These are phyloP conservation scores for Condylostoma magnum DNA, from an alignment of 169 alveolate species.

Conservation along the genomic window DNA sequence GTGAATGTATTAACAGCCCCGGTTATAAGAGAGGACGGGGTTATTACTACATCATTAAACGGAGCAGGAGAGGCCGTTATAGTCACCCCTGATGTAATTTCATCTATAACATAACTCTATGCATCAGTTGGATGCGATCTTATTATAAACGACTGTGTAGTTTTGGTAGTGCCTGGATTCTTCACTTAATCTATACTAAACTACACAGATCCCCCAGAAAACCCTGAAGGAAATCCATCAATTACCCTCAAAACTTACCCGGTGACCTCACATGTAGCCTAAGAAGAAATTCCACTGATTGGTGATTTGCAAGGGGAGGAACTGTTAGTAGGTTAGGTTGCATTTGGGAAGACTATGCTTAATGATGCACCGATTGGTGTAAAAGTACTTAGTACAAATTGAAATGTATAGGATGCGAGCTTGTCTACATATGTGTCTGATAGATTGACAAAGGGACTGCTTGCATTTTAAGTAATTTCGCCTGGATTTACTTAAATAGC, in stretches of 20 bases:
- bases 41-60: not conserved
- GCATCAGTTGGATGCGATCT: not conserved
- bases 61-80: constrained; percentile 15
- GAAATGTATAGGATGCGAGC: constrained; percentile 5
- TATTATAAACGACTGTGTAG: constrained; percentile 1
- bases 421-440: not conserved
- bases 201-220: not conserved
- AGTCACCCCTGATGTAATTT: not conserved
- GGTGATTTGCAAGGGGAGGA: constrained; percentile 9
- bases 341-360: constrained; percentile 10
- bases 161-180: constrained; percentile 8
- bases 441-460: not conserved
- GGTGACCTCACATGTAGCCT: constrained; percentile 7
- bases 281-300: not conserved
- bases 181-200: not conserved
- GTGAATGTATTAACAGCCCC: not conserved
- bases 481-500: not conserved
- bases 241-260: not conserved
- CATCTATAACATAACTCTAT: not conserved
- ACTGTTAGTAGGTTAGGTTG: not conserved
- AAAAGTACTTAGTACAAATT: not conserved
- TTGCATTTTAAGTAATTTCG: not conserved
- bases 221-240: constrained; percentile 25
- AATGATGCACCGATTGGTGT: not conserved
- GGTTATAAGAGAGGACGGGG: not conserved